Conservation (phyloP, 352 stramenopile genomes). For the Halophytophthora batemanensis region DNA sequence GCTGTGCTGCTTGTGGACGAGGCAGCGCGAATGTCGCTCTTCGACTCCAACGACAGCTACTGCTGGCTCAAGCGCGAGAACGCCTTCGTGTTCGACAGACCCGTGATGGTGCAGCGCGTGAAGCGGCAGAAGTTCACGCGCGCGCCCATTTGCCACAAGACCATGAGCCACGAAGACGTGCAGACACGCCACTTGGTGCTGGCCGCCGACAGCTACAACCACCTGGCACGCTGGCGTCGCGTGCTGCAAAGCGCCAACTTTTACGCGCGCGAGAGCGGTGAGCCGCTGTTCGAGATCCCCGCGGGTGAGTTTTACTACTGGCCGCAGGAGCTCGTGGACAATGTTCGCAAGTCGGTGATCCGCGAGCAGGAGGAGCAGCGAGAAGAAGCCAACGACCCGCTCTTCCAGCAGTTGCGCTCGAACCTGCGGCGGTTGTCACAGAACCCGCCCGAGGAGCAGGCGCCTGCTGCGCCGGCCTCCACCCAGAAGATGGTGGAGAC, state of each 20-base stretch:
- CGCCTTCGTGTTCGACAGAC: conserved; percentile 42
- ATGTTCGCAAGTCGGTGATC: conserved; percentile 19
- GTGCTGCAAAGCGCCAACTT: conserved; percentile 33
- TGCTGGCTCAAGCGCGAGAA: conserved; percentile 36
- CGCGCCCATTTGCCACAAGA: conserved; percentile 35
- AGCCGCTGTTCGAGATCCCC: conserved; percentile 9
- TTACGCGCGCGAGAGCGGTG: conserved; percentile 15
- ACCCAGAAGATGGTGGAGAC: no score
- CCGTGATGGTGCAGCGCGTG: conserved; percentile 33
- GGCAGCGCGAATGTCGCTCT: conserved; percentile 19
- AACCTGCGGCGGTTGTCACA: conserved; percentile 9
- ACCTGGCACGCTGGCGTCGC: conserved; percentile 28
- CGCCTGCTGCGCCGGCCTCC: no score
- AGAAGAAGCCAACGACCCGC: conserved; percentile 4
- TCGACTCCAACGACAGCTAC: conserved; percentile 22
- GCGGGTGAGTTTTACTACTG: conserved; percentile 33
- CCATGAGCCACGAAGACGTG: conserved; percentile 38
- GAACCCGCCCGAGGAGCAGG: no score
- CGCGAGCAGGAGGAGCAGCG: conserved; percentile 11
- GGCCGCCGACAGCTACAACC: conserved; percentile 32
- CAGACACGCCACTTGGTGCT: conserved; percentile 37
- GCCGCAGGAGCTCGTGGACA: conserved; percentile 31
- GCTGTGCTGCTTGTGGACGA: conserved; percentile 36
- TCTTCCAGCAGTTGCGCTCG: conserved; percentile 17
- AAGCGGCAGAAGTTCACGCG: conserved; percentile 36